Evolutionary conservation across 2,329 filamentous ascomycete genomes (phyloP), one percentile per base, ranked within the genome.

Genomic region (Fusarium ambrosium): DNA sequence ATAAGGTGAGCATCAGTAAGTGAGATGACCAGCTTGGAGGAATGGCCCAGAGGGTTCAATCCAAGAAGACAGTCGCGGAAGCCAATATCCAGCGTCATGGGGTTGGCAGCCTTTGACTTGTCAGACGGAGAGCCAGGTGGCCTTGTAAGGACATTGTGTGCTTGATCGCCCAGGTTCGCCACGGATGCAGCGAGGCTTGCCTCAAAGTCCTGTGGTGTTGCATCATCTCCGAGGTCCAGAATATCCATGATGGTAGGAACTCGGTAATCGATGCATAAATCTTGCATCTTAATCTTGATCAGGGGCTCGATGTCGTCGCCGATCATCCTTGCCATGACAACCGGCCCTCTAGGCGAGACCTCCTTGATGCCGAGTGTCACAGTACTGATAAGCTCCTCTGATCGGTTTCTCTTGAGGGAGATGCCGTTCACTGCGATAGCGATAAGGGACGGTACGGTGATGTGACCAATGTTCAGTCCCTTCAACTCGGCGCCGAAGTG

Each of bases 251-350:
- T 82, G 0, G 94, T 94, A 0, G 94, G 90, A 5, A 98, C 93
- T 18, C 93, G 92, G 81, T 99, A 99, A 80, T 99, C 97, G n/a
- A 95, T 83, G 69, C 91, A 92, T 6, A 97, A 77, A 71, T 97
- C 95, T 82, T 93, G 94, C 48, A 98, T 85, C 80, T 97, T 97
- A 68, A 98, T 82, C 81, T 97, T 98, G 75, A 98, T 87, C 8
- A 94, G 92, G 0, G 97, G 96, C 73, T 98, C 96, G 84, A 97
- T 94, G 80, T 98, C 96, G 80, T 98, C 95, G 0, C 95, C 95
- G 74, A 99, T 94, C 85, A 98, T 93, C 60, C 97, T 90, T 69
- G 94, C 90, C 92, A 97, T 98, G 63, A 98, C 82, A 73, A 95
- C 94, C 1, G 84, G 83, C 6, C 78, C 76, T 45, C 72, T 77